These are phyloP conservation scores for Eragrostis curvula DNA, from an alignment of 176 grass and related monocot genomes.

Conservation along the genomic window DNA sequence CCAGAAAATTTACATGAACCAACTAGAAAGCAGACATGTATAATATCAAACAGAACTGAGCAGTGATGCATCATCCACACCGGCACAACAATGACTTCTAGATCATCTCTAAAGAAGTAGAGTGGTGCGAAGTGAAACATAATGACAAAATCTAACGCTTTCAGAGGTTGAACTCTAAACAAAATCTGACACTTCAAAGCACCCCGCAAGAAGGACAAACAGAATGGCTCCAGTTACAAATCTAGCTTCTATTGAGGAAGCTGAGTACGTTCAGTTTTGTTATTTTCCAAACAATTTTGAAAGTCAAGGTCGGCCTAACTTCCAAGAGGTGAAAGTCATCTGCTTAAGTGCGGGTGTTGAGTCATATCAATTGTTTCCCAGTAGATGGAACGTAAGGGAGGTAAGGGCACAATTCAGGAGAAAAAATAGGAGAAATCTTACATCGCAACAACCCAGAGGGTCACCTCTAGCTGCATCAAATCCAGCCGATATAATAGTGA, in stretches of 20 bases:
- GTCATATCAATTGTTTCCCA: conserved; percentile 1
- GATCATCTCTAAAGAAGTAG: conserved; percentile 12
- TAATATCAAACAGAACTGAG: conserved; percentile 28
- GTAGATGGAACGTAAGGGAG: not conserved
- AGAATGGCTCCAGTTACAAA: not conserved
- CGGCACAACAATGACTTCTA: conserved; percentile 4
- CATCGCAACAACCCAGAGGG: conserved; percentile 94
- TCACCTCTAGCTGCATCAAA: conserved; percentile 98
- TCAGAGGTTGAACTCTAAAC: not conserved
- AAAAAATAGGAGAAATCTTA: conserved; percentile 49
- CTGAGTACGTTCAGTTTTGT: not conserved
- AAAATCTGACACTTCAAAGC: conserved; percentile 5
- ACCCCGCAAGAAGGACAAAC: conserved; percentile 7
- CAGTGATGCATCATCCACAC: conserved; percentile 16
- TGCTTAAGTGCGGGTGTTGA: not conserved
- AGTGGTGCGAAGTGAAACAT: conserved; percentile 1
- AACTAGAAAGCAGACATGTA: conserved; percentile 11
- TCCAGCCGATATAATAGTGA: conserved; percentile 95
- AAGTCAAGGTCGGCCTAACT: conserved; percentile 28
- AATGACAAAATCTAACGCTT: not conserved
- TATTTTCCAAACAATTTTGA: conserved; percentile 14
- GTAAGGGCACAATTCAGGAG: conserved; percentile 25
- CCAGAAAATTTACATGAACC: conserved; percentile 4
- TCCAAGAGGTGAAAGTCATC: conserved; percentile 8
- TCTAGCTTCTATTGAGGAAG: conserved; percentile 27